Percentiles rank a stretch among this genome's conserved stretches.
Conservation (phyloP, 495 filamentous ascomycete genomes). For the Aspergillus biplanus region DNA sequence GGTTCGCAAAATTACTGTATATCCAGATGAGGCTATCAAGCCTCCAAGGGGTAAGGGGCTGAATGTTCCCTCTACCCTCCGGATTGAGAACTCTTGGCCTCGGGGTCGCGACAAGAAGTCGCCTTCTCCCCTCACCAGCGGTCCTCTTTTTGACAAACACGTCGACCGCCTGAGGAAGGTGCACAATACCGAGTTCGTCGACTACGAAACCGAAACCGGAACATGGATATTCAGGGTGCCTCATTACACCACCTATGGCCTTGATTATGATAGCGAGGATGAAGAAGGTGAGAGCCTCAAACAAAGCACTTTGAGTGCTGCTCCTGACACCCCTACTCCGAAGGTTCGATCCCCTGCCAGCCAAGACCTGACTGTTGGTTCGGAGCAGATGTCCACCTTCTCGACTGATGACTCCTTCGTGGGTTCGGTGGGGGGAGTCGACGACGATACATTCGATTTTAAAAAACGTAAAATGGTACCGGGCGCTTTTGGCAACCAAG, state of each 20-base stretch:
- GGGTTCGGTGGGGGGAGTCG: conserved; percentile 54
- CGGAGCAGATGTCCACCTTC: conserved; percentile 51
- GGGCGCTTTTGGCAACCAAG: conserved; percentile 72
- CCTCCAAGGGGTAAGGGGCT: conserved; percentile 81
- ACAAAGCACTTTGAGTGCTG: conserved; percentile 61
- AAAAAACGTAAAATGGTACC: conserved; percentile 72
- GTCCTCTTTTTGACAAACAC: conserved; percentile 73
- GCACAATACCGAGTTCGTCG: conserved; percentile 75
- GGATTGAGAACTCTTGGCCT: conserved; percentile 88
- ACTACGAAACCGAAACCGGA: conserved; percentile 76
- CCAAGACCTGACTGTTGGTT: conserved; percentile 41
- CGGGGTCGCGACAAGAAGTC: conserved; percentile 64
- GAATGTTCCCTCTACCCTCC: conserved; percentile 86
- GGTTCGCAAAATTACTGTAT: conserved; percentile 81
- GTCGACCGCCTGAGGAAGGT: conserved; percentile 78
- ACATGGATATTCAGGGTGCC: conserved; percentile 90
- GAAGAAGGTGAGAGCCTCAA: conserved; percentile 57
- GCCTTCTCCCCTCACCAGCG: conserved; percentile 56
- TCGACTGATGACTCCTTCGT: conserved; percentile 54
- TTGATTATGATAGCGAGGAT: conserved; percentile 84
- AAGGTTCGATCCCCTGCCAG: conserved; percentile 42
- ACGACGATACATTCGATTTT: conserved; percentile 83
- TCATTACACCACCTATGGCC: conserved; percentile 95
- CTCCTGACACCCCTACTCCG: conserved; percentile 63
- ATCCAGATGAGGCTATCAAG: conserved; percentile 73